Conservation (phyloP, 805 yeast genomes). For the Zygotorulaspora danielsina region DNA sequence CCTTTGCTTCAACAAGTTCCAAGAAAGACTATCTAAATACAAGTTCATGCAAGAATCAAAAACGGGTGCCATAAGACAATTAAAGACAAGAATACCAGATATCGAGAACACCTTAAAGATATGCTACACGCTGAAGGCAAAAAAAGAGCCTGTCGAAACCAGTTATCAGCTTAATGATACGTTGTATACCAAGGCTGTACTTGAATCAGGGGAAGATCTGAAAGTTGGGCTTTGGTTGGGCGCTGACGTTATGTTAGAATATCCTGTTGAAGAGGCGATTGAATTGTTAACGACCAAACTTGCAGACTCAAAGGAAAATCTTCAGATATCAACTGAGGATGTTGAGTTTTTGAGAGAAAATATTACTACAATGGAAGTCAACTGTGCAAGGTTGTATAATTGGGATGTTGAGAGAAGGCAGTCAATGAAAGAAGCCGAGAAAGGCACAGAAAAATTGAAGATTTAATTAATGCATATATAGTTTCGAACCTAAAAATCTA, state of each 20-base stretch:
- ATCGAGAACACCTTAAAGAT: constrained; percentile 77
- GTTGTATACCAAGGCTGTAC: constrained; percentile 73
- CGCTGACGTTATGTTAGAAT: constrained; percentile 95
- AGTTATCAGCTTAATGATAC: constrained; percentile 93
- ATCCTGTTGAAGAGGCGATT: constrained; percentile 83
- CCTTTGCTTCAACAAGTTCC: constrained; percentile 64
- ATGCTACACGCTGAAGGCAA: constrained; percentile 54
- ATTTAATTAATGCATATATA: constrained; percentile 12
- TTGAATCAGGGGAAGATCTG: constrained; percentile 48
- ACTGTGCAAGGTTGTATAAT: constrained; percentile 85
- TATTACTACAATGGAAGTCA: constrained; percentile 96
- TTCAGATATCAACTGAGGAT: constrained; percentile 70
- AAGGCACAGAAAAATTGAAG: constrained; percentile 38
- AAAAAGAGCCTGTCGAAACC: constrained; percentile 53
- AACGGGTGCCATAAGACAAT: constrained; percentile 24
- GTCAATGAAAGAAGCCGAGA: constrained; percentile 41
- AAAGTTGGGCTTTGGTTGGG: constrained; percentile 93
- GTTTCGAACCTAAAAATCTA: constrained; percentile 17
- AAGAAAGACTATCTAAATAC: constrained; percentile 84
- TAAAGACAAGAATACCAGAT: constrained; percentile 75
- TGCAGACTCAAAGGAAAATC: constrained; percentile 54
- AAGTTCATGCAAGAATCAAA: constrained; percentile 68
- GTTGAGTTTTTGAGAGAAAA: constrained; percentile 84
- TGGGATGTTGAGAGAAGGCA: constrained; percentile 81
- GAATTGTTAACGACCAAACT: constrained; percentile 61